Evolutionary conservation across 441 rosid genomes (phyloP), one percentile per base, ranked within the genome.

Genomic region (Syzygium syzygioides): DNA sequence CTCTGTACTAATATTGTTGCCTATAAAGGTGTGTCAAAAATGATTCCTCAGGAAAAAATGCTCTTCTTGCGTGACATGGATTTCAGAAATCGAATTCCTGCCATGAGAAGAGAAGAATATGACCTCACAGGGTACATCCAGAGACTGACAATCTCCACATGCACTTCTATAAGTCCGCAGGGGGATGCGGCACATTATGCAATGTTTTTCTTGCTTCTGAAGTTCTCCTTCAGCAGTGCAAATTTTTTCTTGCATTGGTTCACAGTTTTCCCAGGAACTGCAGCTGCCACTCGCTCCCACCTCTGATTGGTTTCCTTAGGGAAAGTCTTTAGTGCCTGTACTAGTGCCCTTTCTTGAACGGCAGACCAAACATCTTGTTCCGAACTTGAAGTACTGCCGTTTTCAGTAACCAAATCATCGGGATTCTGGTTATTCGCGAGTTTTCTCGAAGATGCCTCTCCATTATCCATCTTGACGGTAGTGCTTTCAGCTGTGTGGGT

Each of bases 261-360:
- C 92, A 96, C 89, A 12, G 97, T 96, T 92, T 96, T 98, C 90
- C 99, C 99, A n/a, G 99, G 99, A 90, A 98, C 98, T 50, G 99
- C 97, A 56, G 99, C 93, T 87, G 98, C 98, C 85, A 98, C 98
- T 90, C 99, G 89, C 94, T 97, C 99, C 99, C 99, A 97, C 12
- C 99, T 95, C 87, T 98, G 99, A 91, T 87, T 93, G 41, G 96
- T 91, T 90, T 98, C 99, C 90, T 97, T 98, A 2, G 99, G 99
- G 92, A 97, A 98, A 60, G 98, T 95, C 94, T 97, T 98, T n/a
- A 98, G 93, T 66, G 99, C 99, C 91, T 96, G 99, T 91, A 98
- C 95, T 89, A 98, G 93, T 50, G 99, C 99, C 89, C 98, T 93
- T 92, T 98, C 99, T 94, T 97, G 99, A 85, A 95, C 98, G 89